phyloP scores from a whole-genome alignment of 2,329 filamentous ascomycete species.

The Beauveria sp. region DNA sequence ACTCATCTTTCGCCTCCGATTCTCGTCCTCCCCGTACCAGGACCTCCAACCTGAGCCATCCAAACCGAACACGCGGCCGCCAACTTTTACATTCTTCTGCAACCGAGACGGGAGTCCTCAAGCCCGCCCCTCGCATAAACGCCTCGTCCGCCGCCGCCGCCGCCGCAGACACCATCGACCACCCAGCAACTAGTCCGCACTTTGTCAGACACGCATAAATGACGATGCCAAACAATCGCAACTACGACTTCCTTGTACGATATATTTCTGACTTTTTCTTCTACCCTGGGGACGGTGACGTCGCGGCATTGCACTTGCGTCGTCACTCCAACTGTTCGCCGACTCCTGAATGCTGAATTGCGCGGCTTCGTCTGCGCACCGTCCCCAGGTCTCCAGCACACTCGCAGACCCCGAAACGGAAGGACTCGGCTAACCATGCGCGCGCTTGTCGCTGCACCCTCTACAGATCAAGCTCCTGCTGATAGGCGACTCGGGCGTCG shows the following conservation, averaged over 20 bases:
- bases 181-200: neutral
- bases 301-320: neutral
- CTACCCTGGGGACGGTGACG: conserved; percentile 11
- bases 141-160: neutral
- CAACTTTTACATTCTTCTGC: neutral
- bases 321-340: neutral
- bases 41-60: neutral
- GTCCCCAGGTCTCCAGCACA: conserved; percentile 10
- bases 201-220: conserved; percentile 11
- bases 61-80: neutral
- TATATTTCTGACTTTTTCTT: conserved; percentile 7
- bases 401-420: neutral
- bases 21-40: neutral
- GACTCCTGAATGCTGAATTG: neutral
- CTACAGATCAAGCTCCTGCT: conserved; percentile 88
- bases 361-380: neutral
- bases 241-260: conserved; percentile 96
- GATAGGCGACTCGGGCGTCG: conserved; percentile 93
- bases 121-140: conserved; percentile 5
- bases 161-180: neutral
- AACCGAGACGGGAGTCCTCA: neutral
- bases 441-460: conserved; percentile 1
- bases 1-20: neutral
- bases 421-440: neutral
- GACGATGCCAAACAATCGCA: conserved; percentile 91